A percentile compares a stretch with the other conserved stretches of the same genome.
These are phyloP conservation scores for Berberis thunbergii DNA, from an alignment of 164 flowering plant genomes.

Conservation along the genomic window DNA sequence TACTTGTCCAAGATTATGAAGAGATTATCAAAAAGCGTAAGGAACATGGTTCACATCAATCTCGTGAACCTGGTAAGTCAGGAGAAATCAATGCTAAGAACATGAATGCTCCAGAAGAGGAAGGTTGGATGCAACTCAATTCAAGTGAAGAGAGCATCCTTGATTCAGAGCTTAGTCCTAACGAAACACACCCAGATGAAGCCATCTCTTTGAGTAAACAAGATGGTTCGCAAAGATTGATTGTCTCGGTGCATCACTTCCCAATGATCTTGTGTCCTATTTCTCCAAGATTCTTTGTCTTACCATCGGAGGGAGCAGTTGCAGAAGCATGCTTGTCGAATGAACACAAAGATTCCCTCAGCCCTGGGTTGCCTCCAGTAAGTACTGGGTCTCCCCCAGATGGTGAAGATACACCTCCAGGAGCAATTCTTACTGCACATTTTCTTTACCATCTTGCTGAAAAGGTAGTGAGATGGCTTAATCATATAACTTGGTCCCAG, in stretches of 20 bases:
- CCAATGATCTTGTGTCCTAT: slow-evolving; percentile 86
- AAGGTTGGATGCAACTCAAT: slow-evolving; percentile 49
- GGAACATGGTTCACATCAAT: slow-evolving; percentile 8
- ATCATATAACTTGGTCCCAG: neutral
- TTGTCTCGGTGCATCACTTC: slow-evolving; percentile 74
- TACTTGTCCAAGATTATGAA: slow-evolving; percentile 89
- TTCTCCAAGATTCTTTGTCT: slow-evolving; percentile 75
- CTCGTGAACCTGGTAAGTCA: slow-evolving; percentile 12
- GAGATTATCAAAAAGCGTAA: slow-evolving; percentile 50
- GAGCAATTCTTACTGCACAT: slow-evolving; percentile 81
- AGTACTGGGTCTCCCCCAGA: slow-evolving; percentile 50
- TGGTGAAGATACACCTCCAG: slow-evolving; percentile 77
- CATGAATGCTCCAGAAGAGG: slow-evolving; percentile 33
- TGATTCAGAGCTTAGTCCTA: slow-evolving; percentile 23
- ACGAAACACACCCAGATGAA: slow-evolving; percentile 19
- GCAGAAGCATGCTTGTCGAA: slow-evolving; percentile 75
- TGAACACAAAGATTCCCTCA: slow-evolving; percentile 57
- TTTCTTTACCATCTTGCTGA: slow-evolving; percentile 86
- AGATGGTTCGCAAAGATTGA: slow-evolving; percentile 35
- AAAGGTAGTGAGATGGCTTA: slow-evolving; percentile 40
- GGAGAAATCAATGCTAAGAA: slow-evolving; percentile 18
- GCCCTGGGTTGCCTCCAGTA: slow-evolving; percentile 84
- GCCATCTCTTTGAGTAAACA: slow-evolving; percentile 16
- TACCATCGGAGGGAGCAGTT: slow-evolving; percentile 88
- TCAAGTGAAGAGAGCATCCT: slow-evolving; percentile 32